A percentile compares a stretch with the other conserved stretches of the same genome.
Evolutionary conservation across 106 monocot species (phyloP).

Genomic region (Amphibolis antarctica): DNA sequence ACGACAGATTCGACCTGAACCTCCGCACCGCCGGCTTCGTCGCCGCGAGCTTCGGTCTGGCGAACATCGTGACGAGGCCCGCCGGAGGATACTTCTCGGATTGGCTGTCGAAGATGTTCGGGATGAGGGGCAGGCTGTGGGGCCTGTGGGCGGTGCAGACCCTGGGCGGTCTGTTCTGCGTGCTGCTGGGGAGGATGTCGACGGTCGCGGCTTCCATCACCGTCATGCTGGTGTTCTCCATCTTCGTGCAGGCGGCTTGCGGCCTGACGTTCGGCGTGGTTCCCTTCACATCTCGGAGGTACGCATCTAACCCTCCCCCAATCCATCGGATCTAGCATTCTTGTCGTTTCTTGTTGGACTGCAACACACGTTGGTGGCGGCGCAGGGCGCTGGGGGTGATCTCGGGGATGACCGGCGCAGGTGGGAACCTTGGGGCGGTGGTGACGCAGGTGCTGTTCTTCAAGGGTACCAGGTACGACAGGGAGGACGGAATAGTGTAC

Average conservation of each 20-base stretch:
- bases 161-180: conserved; percentile 56
- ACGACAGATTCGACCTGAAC: conserved; percentile 65
- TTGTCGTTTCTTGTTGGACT: no score
- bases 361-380: not conserved
- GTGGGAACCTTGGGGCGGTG: conserved; percentile 70
- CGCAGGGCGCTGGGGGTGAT: conserved; percentile 54
- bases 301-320: not conserved
- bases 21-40: conserved; percentile 53
- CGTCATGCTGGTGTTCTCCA: conserved; percentile 75
- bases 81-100: conserved; percentile 71
- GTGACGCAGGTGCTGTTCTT: conserved; percentile 65
- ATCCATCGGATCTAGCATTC: no score
- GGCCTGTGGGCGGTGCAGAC: conserved; percentile 64
- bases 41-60: conserved; percentile 81
- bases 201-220: conserved; percentile 28
- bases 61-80: conserved; percentile 62
- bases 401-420: conserved; percentile 74
- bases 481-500: conserved; percentile 48
- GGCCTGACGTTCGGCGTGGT: conserved; percentile 80
- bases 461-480: conserved; percentile 42
- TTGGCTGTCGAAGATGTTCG: conserved; percentile 24
- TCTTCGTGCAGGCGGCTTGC: conserved; percentile 78
- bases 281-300: conserved; percentile 80
- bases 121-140: conserved; percentile 94
- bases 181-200: conserved; percentile 34